Base-by-base conservation (phyloP, 345 rosid genomes). In the Eutrema heterophyllum region DNA sequence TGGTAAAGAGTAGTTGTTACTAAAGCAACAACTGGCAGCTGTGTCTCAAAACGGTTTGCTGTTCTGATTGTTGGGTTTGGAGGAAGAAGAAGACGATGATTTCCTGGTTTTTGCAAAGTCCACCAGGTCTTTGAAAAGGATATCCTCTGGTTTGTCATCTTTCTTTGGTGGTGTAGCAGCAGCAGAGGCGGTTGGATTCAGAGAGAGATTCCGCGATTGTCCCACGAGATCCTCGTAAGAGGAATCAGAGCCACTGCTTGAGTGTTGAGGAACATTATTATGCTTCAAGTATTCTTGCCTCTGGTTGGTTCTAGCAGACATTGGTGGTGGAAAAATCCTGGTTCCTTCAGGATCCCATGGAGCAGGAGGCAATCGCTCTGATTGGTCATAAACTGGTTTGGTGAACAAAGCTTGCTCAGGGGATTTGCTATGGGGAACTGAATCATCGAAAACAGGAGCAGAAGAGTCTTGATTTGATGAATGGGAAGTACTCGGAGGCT, bases 21-120 rank as follows among this genome's bases (percentile, higher is more conserved):
- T 15, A 16, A 11, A 73, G 63, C 29, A 61, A 68, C 75, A 59
- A 68, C 70, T 16, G 32, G 9, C 7, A 41, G 54, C 3, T 63
- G 50, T 18, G 71, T 30, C 71, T 93, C 84, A 92, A 65, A 83
- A 85, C 35, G 97, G 87, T 63, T 87, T 86, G 71, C 79, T 87
- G 78, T 81, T 70, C 65, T 55, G 57, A 62, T 29, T 76, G 75
- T 35, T 84, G 68, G 93, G 84, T 68, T 89, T 95, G 56, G 81
- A 66, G 72, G 93, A 75, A 9, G 95, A 71, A 9, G 95, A 59
- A 38, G 96, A 77, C 1, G 96, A 86, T 9, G 97, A 41, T 27
- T 57, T 79, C 84, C 92, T 95, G 79, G 94, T 81, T 83, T 84
- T 95, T 0, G 97, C 91, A 76, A 92, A 89, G 75, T 92, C 99